phyloP scores from a whole-genome alignment of 2,329 filamentous ascomycete genomes.

The Huntiella decipiens region DNA sequence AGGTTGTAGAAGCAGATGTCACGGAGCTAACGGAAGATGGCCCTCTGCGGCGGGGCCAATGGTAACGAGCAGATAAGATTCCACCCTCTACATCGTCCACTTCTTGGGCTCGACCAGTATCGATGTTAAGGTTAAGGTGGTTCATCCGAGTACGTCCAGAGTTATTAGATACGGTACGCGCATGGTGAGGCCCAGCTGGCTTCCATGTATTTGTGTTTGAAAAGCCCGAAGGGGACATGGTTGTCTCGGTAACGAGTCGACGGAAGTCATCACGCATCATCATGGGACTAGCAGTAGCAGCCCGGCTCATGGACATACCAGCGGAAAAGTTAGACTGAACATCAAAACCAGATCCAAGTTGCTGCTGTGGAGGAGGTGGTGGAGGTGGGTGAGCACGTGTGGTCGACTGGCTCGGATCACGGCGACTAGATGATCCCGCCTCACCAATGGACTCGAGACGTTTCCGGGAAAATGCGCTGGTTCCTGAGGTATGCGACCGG shows the following conservation, averaged over 20 bases:
- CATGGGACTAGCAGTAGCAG: constrained; percentile 48
- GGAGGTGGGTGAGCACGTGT: no score
- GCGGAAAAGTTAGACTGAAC: constrained; percentile 16
- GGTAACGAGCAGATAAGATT: no score
- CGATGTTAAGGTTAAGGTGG: constrained; percentile 28
- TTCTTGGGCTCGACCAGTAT: constrained; percentile 2
- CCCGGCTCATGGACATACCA: constrained; percentile 37
- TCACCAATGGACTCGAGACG: constrained; percentile 67
- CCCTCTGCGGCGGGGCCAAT: constrained; percentile 33
- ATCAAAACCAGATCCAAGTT: no score
- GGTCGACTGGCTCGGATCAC: no score
- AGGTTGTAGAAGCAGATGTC: no score
- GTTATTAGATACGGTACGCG: constrained; percentile 53
- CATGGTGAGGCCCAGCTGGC: constrained; percentile 38
- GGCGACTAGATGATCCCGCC: constrained; percentile 13
- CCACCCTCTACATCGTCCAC: no score
- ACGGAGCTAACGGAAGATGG: constrained; percentile 39
- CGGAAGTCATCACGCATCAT: constrained; percentile 34
- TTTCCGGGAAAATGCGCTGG: constrained; percentile 35
- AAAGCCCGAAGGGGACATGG: constrained; percentile 45
- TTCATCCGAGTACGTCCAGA: constrained; percentile 56
- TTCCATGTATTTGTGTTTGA: constrained; percentile 29
- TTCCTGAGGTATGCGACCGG: constrained; percentile 36
- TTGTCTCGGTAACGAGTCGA: constrained; percentile 17
- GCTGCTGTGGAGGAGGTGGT: no score